A percentile compares a stretch with the other conserved stretches of the same genome.
phyloP scores from a whole-genome alignment of 2,329 filamentous ascomycete species.

The Ophiosphaerella korrae region DNA sequence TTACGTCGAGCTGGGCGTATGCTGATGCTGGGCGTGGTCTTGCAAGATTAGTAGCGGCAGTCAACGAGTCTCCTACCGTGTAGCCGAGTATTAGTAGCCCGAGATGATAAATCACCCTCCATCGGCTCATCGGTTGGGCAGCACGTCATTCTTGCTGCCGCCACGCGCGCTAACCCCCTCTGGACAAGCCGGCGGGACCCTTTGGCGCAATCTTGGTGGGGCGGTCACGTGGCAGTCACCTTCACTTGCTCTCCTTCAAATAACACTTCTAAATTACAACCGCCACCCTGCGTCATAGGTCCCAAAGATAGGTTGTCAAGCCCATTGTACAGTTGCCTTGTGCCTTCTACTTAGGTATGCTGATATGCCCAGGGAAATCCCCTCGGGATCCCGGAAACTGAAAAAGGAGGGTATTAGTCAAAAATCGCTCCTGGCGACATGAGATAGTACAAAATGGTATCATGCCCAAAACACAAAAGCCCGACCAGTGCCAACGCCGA shows the following conservation, averaged over 20 bases:
- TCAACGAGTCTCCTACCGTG: background rate
- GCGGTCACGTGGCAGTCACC: background rate
- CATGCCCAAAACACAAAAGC: conserved; percentile 19
- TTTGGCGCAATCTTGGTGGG: background rate
- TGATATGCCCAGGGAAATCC: conserved; percentile 2
- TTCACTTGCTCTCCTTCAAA: background rate
- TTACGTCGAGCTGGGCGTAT: conserved; percentile 28
- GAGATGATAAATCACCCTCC: conserved; percentile 30
- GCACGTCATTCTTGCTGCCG: background rate
- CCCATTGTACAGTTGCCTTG: conserved; percentile 1
- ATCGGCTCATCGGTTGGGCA: conserved; percentile 6
- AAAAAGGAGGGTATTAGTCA: conserved; percentile 26
- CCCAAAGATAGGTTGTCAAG: background rate
- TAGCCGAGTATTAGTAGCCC: background rate
- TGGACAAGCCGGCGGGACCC: conserved; percentile 12
- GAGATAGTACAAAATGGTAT: conserved; percentile 36
- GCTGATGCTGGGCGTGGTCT: conserved; percentile 8
- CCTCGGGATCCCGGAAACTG: background rate
- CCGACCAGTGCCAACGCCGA: conserved; percentile 29
- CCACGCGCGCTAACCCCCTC: conserved; percentile 1
- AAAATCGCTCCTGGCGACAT: conserved; percentile 21
- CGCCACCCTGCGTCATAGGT: background rate
- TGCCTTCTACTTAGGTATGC: conserved; percentile 1
- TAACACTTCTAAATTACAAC: too few relatives aligned
- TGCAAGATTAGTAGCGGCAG: conserved; percentile 16